phyloP scores from a whole-genome alignment of 805 yeast genomes.

The Saccharomycopsis sp. region DNA sequence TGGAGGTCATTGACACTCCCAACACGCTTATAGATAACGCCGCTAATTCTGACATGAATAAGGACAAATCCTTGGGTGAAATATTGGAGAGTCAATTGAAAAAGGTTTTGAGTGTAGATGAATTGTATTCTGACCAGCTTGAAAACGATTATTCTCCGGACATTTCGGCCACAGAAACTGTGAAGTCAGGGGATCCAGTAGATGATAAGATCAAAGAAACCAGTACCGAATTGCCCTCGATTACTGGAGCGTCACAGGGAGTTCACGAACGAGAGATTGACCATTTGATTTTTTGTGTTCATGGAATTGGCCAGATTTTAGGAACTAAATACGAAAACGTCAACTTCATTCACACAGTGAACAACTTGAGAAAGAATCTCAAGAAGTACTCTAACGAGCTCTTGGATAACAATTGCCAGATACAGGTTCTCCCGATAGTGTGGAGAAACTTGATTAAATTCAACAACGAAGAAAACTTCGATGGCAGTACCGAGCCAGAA shows the following conservation, averaged over 20 bases:
- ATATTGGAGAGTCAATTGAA: background rate
- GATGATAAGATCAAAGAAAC: background rate
- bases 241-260: slow-evolving; percentile 24
- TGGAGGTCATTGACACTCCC: slow-evolving; percentile 23
- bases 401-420: slow-evolving; percentile 46
- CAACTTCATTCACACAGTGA: slow-evolving; percentile 81
- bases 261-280: slow-evolving; percentile 40
- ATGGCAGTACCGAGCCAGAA: slow-evolving; percentile 36
- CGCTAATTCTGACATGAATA: background rate
- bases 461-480: slow-evolving; percentile 30
- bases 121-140: background rate
- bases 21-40: slow-evolving; percentile 24
- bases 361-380: slow-evolving; percentile 53
- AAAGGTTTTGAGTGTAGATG: background rate
- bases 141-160: background rate
- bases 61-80: slow-evolving; percentile 22
- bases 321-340: slow-evolving; percentile 74
- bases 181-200: background rate
- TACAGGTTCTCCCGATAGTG: slow-evolving; percentile 83
- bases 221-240: background rate
- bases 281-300: slow-evolving; percentile 75
- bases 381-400: slow-evolving; percentile 41
- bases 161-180: background rate
- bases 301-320: slow-evolving; percentile 89
- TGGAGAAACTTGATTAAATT: slow-evolving; percentile 83